Conservation (phyloP, 805 yeast species). For the Myxozyma mucilagina region DNA sequence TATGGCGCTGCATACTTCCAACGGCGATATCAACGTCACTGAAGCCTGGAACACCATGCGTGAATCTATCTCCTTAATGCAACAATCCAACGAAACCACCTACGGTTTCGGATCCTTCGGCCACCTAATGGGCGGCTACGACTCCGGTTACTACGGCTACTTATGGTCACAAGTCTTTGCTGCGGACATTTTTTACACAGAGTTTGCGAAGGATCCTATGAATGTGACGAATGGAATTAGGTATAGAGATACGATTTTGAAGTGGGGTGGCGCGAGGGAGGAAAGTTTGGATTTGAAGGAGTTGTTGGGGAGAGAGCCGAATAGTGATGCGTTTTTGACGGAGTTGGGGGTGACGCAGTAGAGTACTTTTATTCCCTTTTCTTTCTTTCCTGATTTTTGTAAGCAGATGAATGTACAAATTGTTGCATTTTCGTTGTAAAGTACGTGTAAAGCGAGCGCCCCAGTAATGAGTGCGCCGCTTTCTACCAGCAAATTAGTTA, state of each 20-base stretch:
- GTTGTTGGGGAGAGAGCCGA: slow-evolving; percentile 75
- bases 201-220: slow-evolving; percentile 69
- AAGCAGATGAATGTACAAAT: not conserved
- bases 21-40: slow-evolving; percentile 52
- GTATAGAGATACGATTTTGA: slow-evolving; percentile 69
- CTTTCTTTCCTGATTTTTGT: not conserved
- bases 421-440: no score
- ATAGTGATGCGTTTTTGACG: slow-evolving; percentile 66
- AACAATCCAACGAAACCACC: slow-evolving; percentile 43
- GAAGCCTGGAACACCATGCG: slow-evolving; percentile 66
- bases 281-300: slow-evolving; percentile 63
- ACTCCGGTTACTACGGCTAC: slow-evolving; percentile 84
- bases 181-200: slow-evolving; percentile 73
- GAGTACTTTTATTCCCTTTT: not conserved
- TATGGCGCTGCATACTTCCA: slow-evolving; percentile 58
- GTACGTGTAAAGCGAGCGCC: no score
- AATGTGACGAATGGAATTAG: slow-evolving; percentile 60
- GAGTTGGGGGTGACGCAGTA: slow-evolving; percentile 52
- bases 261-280: slow-evolving; percentile 72
- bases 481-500: no score
- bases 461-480: no score
- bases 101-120: slow-evolving; percentile 73
- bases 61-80: slow-evolving; percentile 58
- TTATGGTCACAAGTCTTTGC: slow-evolving; percentile 86
- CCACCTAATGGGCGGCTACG: slow-evolving; percentile 85